Conservation (phyloP, 2,329 filamentous ascomycete species). For the Lachnellula willkommii region DNA sequence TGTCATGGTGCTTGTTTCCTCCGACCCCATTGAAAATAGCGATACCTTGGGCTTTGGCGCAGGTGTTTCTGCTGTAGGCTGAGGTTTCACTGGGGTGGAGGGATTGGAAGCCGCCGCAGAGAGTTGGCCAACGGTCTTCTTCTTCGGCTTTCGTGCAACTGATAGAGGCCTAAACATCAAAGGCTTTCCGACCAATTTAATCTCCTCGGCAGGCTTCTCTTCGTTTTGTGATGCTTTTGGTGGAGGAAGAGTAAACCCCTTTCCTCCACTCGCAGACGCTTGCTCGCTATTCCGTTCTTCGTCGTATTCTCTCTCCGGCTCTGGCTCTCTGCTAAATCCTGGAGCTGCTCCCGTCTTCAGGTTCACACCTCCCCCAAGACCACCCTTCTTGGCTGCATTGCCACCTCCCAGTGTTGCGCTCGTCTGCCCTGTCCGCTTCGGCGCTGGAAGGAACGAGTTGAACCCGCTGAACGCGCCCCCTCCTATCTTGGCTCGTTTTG, state of each 20-base stretch:
- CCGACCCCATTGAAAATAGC: constrained; percentile 59
- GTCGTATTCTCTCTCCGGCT: constrained; percentile 18
- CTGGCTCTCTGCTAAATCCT: constrained; percentile 64
- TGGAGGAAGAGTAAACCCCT: constrained; percentile 35
- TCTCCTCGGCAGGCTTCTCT: constrained; percentile 53
- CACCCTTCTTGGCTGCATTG: constrained; percentile 25
- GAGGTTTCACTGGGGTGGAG: constrained; percentile 20
- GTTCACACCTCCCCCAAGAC: constrained; percentile 53
- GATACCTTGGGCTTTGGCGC: constrained; percentile 57
- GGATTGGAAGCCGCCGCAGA: constrained; percentile 19
- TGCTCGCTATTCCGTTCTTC: constrained; percentile 25
- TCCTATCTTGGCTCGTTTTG: constrained; percentile 64
- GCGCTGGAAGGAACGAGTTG: constrained; percentile 79
- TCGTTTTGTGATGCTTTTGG: constrained; percentile 48
- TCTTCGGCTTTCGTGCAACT: constrained; percentile 71
- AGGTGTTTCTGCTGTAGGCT: constrained; percentile 22
- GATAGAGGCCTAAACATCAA: constrained; percentile 88
- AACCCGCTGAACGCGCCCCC: constrained; percentile 70
- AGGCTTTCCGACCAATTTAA: constrained; percentile 69
- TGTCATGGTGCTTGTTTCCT: constrained; percentile 24
- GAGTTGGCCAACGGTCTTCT: constrained; percentile 39
- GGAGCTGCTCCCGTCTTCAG: constrained; percentile 80
- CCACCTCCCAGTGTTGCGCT: constrained; percentile 31
- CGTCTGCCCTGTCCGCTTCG: constrained; percentile 53
- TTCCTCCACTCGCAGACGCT: constrained; percentile 23